A percentile compares a stretch with the other conserved stretches of the same genome.
phyloP scores from a whole-genome alignment of 805 yeast genomes.

The Lipomyces chichibuensis region DNA sequence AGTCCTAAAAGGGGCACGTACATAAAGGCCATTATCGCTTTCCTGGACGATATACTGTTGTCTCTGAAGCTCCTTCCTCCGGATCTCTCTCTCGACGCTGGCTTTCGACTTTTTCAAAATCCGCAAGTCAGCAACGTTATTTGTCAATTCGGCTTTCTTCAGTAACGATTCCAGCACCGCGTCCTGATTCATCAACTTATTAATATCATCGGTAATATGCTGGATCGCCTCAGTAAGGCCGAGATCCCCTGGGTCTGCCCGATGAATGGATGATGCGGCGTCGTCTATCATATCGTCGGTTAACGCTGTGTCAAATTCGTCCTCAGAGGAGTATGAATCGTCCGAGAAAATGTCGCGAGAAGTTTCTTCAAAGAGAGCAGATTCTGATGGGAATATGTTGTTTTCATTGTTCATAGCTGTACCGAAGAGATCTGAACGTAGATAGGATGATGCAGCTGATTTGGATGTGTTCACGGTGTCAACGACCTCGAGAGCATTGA shows the following conservation, averaged over 20 bases:
- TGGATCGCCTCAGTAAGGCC: constrained; percentile 47
- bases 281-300: constrained; percentile 39
- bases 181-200: constrained; percentile 62
- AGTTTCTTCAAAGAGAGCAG: constrained; percentile 35
- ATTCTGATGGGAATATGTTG: constrained; percentile 30
- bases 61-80: constrained; percentile 68
- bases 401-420: constrained; percentile 15
- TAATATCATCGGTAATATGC: constrained; percentile 60
- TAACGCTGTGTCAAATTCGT: constrained; percentile 39
- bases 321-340: constrained; percentile 37
- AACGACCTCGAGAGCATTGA: background rate
- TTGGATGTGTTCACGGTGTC: constrained; percentile 10
- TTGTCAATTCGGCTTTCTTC: constrained; percentile 81
- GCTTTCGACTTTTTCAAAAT: constrained; percentile 67
- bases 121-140: constrained; percentile 68
- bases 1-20: constrained; percentile 45
- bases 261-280: constrained; percentile 45
- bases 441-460: constrained; percentile 3
- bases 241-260: constrained; percentile 71
- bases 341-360: constrained; percentile 36
- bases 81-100: constrained; percentile 72
- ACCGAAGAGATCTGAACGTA: constrained; percentile 35
- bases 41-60: constrained; percentile 85
- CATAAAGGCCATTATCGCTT: constrained; percentile 73
- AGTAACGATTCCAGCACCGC: constrained; percentile 67